Base-by-base conservation (phyloP, 2,329 filamentous ascomycete species). In the Botrytis porri region DNA sequence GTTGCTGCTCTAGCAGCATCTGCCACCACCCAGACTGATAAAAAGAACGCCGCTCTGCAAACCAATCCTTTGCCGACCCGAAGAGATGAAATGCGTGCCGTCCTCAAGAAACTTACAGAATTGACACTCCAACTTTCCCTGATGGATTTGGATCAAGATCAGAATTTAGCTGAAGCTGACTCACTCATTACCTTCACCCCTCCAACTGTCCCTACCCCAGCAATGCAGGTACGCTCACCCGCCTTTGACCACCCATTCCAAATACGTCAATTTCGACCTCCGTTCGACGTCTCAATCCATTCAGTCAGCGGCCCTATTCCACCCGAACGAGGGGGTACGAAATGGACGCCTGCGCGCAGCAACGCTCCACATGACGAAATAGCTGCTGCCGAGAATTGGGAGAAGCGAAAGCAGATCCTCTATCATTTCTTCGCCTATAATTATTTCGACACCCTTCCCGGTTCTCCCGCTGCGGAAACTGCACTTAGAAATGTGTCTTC, bases 351-450 rank as follows among this genome's bases (percentile, higher is more conserved):
- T 18, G 51, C 51, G 4, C n/a, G n/a, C 51, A 16, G n/a, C 51
- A 57, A 29, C 14, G 51, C 51, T 4, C 14, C n/a, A 9, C 51
- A 18, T 8, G n/a, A 29, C n/a, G 51, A 57, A 57, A 57, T 32
- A 8, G 51, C n/a, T 4, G 43, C n/a, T 20, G 41, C 63, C 6
- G 41, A 43, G 41, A 32, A 45, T n/a, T n/a, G 63, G 39, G 25
- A n/a, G 32, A 29, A 20, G 41, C 32, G 63, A 29, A 65, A 65
- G 63, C 25, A 65, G 22, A n/a, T 48, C 10, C 59, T 69, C 18
- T 60, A 69, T 16, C 66, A 69, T 7, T 69, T 69, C n/a, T 60
- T 60, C 35, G n/a, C 66, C 1, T 69, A 60, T 16, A 54, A 45
- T 16, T 22, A 69, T 57, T 69, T 69, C 20, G 66, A 69, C 16